These are phyloP conservation scores for Chalciporus sp. DNA, from an alignment of 1,284 basidiomycete species.

Conservation along the genomic window DNA sequence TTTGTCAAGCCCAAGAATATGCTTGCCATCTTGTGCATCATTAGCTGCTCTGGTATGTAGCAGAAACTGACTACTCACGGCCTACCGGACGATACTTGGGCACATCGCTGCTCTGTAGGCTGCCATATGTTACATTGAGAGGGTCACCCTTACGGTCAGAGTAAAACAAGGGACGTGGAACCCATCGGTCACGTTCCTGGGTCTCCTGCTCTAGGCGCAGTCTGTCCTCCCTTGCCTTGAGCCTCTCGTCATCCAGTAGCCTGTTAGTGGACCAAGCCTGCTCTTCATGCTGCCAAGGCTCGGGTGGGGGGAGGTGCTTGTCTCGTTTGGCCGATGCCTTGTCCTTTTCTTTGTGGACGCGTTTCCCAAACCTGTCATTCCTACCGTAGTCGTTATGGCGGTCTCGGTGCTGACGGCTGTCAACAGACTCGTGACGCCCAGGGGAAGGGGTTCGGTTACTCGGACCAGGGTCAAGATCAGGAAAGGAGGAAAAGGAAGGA, in stretches of 20 bases:
- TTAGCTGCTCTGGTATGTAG: constrained; percentile 45
- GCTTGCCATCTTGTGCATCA: constrained; percentile 62
- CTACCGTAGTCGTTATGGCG: constrained; percentile 17
- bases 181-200: constrained; percentile 28
- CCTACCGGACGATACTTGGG: constrained; percentile 65
- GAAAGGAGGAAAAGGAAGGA: constrained; percentile 67
- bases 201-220: constrained; percentile 23
- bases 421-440: constrained; percentile 13
- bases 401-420: constrained; percentile 14
- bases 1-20: constrained; percentile 59
- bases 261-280: constrained; percentile 14
- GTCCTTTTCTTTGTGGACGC: constrained; percentile 32
- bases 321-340: constrained; percentile 28
- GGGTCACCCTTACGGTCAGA: constrained; percentile 71
- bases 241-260: constrained; percentile 38
- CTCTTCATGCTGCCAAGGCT: constrained; percentile 20
- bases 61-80: constrained; percentile 43
- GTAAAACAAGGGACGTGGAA: constrained; percentile 50
- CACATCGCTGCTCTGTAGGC: constrained; percentile 62
- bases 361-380: constrained; percentile 27
- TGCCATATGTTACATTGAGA: constrained; percentile 71
- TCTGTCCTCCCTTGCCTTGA: constrained; percentile 41
- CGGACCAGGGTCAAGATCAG: constrained; percentile 48
- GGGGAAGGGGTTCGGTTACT: constrained; percentile 23
- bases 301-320: constrained; percentile 23